These are phyloP conservation scores for Luffa acutangula DNA, from an alignment of 306 rosid species.

Conservation along the genomic window DNA sequence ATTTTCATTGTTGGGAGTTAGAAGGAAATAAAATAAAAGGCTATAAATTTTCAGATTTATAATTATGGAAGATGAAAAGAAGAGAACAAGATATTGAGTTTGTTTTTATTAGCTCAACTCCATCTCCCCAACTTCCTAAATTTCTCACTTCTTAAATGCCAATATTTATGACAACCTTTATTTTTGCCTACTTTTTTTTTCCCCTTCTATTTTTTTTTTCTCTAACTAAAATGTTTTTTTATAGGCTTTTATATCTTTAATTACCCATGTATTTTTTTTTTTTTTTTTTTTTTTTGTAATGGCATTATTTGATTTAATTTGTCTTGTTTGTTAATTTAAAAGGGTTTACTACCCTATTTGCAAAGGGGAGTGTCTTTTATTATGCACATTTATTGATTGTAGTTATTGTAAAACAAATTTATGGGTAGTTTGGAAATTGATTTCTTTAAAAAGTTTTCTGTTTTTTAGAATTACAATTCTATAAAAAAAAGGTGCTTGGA, in stretches of 20 bases:
- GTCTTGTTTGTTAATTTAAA: neutral
- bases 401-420: neutral
- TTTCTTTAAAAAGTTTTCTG: neutral
- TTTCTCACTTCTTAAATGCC: neutral
- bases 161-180: neutral
- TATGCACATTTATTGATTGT: neutral
- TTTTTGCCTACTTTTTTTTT: neutral
- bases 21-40: neutral
- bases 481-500: neutral
- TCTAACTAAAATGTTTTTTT: neutral
- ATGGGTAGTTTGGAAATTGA: neutral
- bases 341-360: neutral
- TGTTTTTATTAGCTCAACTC: neutral
- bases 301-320: neutral
- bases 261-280: neutral
- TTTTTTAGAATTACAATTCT: neutral
- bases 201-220: neutral
- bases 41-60: neutral
- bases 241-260: neutral
- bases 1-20: neutral
- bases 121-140: neutral
- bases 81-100: neutral
- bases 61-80: neutral
- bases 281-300: neutral
- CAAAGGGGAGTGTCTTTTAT: neutral